Evolutionary conservation across 1,139 yeast species (phyloP).

Genomic region (Arxiozyma telluris): DNA sequence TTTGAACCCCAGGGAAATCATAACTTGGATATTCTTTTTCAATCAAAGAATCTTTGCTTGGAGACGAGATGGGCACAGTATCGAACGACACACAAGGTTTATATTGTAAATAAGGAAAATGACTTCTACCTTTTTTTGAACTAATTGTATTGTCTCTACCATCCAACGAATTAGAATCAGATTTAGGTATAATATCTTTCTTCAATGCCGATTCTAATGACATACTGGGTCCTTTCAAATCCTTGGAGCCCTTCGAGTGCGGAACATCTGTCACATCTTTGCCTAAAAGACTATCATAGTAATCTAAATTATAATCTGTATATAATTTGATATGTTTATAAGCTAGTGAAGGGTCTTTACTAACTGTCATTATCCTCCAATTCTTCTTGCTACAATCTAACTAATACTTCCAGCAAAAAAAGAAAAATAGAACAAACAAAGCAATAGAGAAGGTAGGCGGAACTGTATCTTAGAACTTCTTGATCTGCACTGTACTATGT

Average conservation of each 20-base stretch:
- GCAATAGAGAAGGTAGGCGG: too few species aligned
- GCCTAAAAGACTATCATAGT: background rate
- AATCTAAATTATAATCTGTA: slow-evolving; percentile 1
- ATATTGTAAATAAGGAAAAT: slow-evolving; percentile 8
- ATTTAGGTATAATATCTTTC: background rate
- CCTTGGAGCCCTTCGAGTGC: background rate
- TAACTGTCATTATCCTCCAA: background rate
- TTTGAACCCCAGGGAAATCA: slow-evolving; percentile 22
- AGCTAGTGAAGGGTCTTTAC: background rate
- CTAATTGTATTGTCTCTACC: too few species aligned
- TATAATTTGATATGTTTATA: slow-evolving; percentile 1
- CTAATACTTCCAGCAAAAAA: background rate
- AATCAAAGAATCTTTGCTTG: slow-evolving; percentile 8
- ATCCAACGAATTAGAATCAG: background rate
- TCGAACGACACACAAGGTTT: slow-evolving; percentile 29
- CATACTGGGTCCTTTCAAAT: background rate
- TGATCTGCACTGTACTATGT: too few species aligned
- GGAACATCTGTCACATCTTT: background rate
- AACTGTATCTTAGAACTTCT: background rate
- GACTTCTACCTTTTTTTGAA: background rate
- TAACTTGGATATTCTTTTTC: slow-evolving; percentile 14
- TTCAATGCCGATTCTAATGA: background rate
- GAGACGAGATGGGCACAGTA: slow-evolving; percentile 25
- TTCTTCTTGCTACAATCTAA: background rate
- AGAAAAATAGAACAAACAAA: background rate